A percentile compares a stretch with the other conserved stretches of the same genome.
Conservation (phyloP, 768 basidiomycete species). For the Leccinum disarticulatum region DNA sequence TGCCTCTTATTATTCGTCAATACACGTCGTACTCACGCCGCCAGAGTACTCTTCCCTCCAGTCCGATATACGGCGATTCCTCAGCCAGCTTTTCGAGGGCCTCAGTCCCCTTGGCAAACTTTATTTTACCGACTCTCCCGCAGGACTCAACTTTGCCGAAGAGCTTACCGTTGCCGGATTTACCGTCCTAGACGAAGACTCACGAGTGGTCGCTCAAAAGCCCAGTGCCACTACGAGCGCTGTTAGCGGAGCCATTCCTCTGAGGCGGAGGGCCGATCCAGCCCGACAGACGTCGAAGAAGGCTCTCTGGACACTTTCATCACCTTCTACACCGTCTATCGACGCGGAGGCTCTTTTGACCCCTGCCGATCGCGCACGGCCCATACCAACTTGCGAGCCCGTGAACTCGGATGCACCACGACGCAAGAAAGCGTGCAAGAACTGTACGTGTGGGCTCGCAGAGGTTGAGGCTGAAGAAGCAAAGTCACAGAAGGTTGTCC, state of each 20-base stretch:
- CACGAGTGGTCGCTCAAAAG: conserved; percentile 68
- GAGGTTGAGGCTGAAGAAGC: conserved; percentile 89
- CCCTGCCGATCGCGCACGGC: conserved; percentile 75
- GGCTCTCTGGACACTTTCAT: conserved; percentile 81
- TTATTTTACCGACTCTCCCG: conserved; percentile 56
- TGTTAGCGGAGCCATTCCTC: conserved; percentile 38
- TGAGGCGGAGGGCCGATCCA: conserved; percentile 51
- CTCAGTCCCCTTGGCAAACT: conserved; percentile 70
- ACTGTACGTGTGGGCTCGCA: conserved; percentile 93
- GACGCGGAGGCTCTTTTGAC: conserved; percentile 85
- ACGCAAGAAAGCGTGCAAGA: conserved; percentile 92
- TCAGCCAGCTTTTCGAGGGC: conserved; percentile 58
- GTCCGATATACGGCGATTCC: conserved; percentile 52
- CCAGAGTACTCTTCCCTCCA: conserved; percentile 60
- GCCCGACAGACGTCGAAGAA: conserved; percentile 76
- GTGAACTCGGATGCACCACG: conserved; percentile 48
- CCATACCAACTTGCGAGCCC: conserved; percentile 76
- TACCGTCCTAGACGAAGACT: conserved; percentile 48
- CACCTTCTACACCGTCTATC: conserved; percentile 70
- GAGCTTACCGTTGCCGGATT: conserved; percentile 71
- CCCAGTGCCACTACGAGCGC: conserved; percentile 47
- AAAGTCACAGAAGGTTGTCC: conserved; percentile 56
- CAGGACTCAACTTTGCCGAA: conserved; percentile 46
- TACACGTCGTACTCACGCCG: conserved; percentile 64
- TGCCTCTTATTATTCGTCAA: conserved; percentile 56